Evolutionary conservation across 352 stramenopile species (phyloP), one percentile per base, ranked within the genome.

Genomic region (Pythium brachiatum): DNA sequence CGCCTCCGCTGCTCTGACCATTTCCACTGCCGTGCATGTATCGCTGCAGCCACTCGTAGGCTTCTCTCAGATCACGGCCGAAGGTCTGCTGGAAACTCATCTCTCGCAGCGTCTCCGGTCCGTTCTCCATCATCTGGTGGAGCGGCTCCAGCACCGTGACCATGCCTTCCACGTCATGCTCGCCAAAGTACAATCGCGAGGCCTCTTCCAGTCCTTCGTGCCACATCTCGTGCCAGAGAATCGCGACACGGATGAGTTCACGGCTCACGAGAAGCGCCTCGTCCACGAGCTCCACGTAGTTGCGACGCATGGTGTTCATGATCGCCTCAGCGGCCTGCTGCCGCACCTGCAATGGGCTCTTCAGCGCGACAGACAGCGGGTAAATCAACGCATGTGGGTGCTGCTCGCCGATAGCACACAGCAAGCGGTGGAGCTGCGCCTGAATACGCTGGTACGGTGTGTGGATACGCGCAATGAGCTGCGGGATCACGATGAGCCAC

Each of bases 351-450:
- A 21, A 97, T 92, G 27, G 71, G 46, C 69, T 94, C 71, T 99
- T 99, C 0, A 97, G 81, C 2, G 98, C 89, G 6, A 99, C 97
- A 0, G 96, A 98, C 58, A 99, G 90, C 27, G 97, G 97, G 64
- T 99, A 99, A 70, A 99, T 99, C 11, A 99, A 82, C 25, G 98
- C 97, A 72, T 99, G 97, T 31, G 98, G 97, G 58, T 99, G 97
- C 46, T 93, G 91, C 46, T 95, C 81, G 18, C 97, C 84, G 46
- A 99, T 92, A n/a, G 90, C 87, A 72, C 96, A 94, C n/a, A 99
- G 79, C 31, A 94, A 41, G 12, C 90, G 78, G 52, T 95, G 82
- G 25, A 95, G 69, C 11, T 92, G 73, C 13, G 86, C 70, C 57
- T 90, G 89, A 52, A 90, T 95, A 36, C 82, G 84, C 12, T 77